These are phyloP conservation scores for Penicillium psychrosexuale DNA, from an alignment of 2,329 filamentous ascomycete species.

Conservation along the genomic window DNA sequence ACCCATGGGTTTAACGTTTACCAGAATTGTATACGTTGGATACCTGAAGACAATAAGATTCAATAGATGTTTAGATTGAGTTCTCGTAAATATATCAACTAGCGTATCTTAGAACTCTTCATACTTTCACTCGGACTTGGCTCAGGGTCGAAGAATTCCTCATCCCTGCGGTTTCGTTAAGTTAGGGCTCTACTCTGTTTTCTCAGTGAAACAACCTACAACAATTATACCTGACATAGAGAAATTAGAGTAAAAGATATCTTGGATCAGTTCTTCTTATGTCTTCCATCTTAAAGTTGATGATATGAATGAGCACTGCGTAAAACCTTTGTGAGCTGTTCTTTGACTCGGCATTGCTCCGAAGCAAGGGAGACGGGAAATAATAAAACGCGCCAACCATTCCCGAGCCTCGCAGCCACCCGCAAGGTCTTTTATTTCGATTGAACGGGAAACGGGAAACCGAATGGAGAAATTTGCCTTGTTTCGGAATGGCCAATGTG, in stretches of 20 bases:
- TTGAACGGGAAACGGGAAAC: neutral
- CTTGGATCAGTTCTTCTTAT: neutral
- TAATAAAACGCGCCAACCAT: slow-evolving; percentile 11
- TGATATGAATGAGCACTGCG: slow-evolving; percentile 5
- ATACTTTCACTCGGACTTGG: neutral
- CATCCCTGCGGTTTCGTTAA: neutral
- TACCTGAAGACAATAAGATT: neutral
- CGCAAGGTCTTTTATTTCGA: slow-evolving; percentile 15
- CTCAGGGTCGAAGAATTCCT: neutral
- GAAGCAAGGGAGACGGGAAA: slow-evolving; percentile 22
- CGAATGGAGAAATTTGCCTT: neutral
- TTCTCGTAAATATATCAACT: neutral
- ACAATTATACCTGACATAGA: neutral
- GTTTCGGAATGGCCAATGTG: neutral
- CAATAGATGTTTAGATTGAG: neutral
- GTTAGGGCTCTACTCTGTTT: neutral
- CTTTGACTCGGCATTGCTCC: slow-evolving; percentile 18
- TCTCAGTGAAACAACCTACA: neutral
- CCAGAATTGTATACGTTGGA: neutral
- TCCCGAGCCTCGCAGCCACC: slow-evolving; percentile 1
- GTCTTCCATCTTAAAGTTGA: neutral
- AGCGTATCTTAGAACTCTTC: neutral
- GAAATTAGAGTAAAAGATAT: neutral
- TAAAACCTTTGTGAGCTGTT: slow-evolving; percentile 9
- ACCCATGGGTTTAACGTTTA: neutral